A percentile compares a stretch with the other conserved stretches of the same genome.
These are phyloP conservation scores for Physcomitrium patens DNA, from an alignment of 225 moss, liverwort and hornwort genomes.

Conservation along the genomic window DNA sequence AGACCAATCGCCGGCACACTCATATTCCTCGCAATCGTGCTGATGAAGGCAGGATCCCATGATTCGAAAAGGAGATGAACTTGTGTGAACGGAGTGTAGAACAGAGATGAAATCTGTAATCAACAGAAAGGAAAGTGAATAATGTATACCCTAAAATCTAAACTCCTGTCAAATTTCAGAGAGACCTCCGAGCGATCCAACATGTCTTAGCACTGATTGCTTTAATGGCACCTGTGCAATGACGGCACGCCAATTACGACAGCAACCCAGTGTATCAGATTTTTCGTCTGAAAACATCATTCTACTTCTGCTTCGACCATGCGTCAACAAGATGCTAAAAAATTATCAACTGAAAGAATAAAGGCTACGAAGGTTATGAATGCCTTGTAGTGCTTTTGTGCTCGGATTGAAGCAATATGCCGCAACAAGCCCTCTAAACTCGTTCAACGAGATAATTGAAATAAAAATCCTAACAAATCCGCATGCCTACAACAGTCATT, in stretches of 20 bases:
- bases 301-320: neutral
- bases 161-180: neutral
- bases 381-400: neutral
- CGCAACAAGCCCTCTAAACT: neutral
- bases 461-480: neutral
- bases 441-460: neutral
- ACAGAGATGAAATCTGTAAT: conserved; percentile 27
- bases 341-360: neutral
- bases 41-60: conserved; percentile 77
- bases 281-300: too few species aligned
- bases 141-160: neutral
- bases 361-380: neutral
- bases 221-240: neutral
- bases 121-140: neutral
- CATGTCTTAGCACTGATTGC: neutral
- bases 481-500: neutral
- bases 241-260: too few species aligned
- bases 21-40: conserved; percentile 93
- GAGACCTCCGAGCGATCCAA: neutral
- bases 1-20: conserved; percentile 88
- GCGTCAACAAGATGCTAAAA: neutral
- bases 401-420: neutral
- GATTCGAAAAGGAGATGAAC: neutral
- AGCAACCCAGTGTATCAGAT: too few species aligned
- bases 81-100: neutral